Evolutionary conservation across 2,329 filamentous ascomycete genomes (phyloP), one percentile per base, ranked within the genome.

Genomic region (Penicillium rolfsii): DNA sequence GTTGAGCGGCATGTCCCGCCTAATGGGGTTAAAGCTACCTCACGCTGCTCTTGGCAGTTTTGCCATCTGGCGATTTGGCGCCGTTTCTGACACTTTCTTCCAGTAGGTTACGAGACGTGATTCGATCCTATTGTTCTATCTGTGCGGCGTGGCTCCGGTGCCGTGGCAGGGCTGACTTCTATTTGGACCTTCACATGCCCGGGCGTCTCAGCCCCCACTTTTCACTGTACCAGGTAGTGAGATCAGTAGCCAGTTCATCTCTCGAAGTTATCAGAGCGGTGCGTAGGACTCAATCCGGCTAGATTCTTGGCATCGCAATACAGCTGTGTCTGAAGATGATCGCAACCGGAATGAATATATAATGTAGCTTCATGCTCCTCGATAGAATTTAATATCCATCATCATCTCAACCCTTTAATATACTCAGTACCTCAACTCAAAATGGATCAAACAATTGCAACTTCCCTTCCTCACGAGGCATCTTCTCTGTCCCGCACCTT

Each of bases 401-500:
- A 49, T 33, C 46, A 6, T 33, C 46, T 50, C 28, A 14, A 1
- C 22, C 33, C 26, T 26, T 9, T 12, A 52, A 16, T 12, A 14
- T 3, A 2, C 19, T 35, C 46, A 35, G 35, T 50, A 19, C 5
- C 16, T 33, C 38, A 30, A 35, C 26, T 22, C 52, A 55, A 55
- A 19, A 43, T 55, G 52, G 26, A 55, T 26, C 28, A 52, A 52
- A 52, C 22, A 52, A 12, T 40, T 40, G 50, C 33, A 28, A 49
- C 24, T 6, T 19, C 24, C 8, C 59, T 53, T 35, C 53, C 19
- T n/a, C 52, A 59, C n/a, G 36, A 52, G 14, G 45, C 53, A 12
- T 22, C 52, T 33, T 38, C 53, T 19, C 53, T 65, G 38, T 61
- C 66, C 22, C 62, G 48, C 22, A 54, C 56, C 1, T 57, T 70